Base-by-base conservation (phyloP, 495 filamentous ascomycete genomes). In the Xylaria bambusicola region DNA sequence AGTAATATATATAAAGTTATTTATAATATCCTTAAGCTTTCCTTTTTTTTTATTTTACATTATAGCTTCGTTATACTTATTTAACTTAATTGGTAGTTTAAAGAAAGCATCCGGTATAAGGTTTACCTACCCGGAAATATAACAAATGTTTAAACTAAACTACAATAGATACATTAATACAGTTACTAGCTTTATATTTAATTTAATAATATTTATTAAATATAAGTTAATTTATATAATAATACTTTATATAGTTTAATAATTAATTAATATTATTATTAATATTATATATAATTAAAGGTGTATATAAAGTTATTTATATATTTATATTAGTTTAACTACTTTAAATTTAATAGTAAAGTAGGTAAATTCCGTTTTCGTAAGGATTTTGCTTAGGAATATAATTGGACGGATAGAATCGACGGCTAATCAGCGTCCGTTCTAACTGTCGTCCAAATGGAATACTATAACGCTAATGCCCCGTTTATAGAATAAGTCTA, bases 131-230 rank as follows among this genome's bases (percentile, higher is more conserved):
- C 23, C 29, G 3, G n/a, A 21, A 54, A 54, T 38, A 36, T 54
- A 54, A 23, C 21, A 26, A 35, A 36, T 13, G 35, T 54, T 54
- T 21, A 54, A 8, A 3, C 20, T 3, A 38, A 17, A 40, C 42
- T 38, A 41, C 10, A n/a, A 33, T 41, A 26, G 21, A 41, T 54
- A 54, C 10, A 54, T 54, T 41, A 54, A 54, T 3, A 33, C 35
- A 41, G 20, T 18, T 21, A 38, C 20, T 41, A 54, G 9, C n/a
- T 38, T 38, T 12, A 54, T 12, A 41, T 35, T 26, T 20, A 54
- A 5, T 13, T 26, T 57, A 50, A 57, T 50, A 57, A 57, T 7
- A 24, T 57, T 47, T 50, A 31, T 24, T 26, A 45, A 15, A 7
- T 50, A 26, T 17, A 46, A 18, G 17, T 50, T 31, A 17, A 15